A percentile compares a stretch with the other conserved stretches of the same genome.
phyloP scores from a whole-genome alignment of 176 grass and related monocot species.

The Oryza australiensis region DNA sequence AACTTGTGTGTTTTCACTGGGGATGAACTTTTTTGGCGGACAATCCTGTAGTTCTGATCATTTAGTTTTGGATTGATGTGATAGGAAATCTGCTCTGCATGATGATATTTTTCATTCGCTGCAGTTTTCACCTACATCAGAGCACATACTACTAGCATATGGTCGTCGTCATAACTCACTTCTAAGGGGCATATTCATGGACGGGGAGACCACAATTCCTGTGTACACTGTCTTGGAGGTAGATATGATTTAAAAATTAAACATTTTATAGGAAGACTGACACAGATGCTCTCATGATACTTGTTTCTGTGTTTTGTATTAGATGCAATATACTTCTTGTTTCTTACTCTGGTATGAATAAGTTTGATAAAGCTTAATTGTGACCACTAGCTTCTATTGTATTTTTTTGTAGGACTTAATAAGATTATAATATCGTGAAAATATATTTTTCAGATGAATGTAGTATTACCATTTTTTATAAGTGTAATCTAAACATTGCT shows the following conservation, averaged over 20 bases:
- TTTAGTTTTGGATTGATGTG: constrained; percentile 11
- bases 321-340: neutral
- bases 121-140: constrained; percentile 97
- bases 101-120: constrained; percentile 31
- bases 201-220: constrained; percentile 81
- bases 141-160: constrained; percentile 96
- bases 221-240: constrained; percentile 99
- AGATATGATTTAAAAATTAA: constrained; percentile 7
- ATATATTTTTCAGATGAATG: too few relatives aligned
- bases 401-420: neutral
- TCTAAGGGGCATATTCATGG: constrained; percentile 83
- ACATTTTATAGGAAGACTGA: constrained; percentile 24
- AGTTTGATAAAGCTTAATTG: neutral
- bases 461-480: too few relatives aligned
- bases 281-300: neutral
- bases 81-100: neutral
- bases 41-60: constrained; percentile 26
- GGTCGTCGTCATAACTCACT: constrained; percentile 91
- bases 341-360: too few relatives aligned
- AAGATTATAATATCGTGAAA: neutral
- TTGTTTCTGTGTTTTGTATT: constrained; percentile 10
- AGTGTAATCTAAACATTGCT: too few relatives aligned
- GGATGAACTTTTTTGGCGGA: neutral
- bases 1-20: neutral
- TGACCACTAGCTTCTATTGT: neutral